These are phyloP conservation scores for Helotiales sp. DNA, from an alignment of 2,329 filamentous ascomycete genomes.

Conservation along the genomic window DNA sequence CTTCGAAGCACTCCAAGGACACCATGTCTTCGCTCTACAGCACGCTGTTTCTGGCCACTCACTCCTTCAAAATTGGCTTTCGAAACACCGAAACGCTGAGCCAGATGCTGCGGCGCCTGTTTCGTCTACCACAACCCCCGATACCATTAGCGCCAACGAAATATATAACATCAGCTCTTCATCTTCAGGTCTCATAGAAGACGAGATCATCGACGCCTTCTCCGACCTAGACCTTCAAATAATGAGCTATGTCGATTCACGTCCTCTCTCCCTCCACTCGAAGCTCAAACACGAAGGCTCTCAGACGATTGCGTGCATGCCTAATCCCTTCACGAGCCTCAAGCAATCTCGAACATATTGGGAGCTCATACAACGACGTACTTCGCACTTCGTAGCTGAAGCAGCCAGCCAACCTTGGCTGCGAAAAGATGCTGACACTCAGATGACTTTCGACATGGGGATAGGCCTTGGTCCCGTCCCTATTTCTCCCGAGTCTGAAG, in stretches of 20 bases:
- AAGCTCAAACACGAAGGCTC: constrained; percentile 10
- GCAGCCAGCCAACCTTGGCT: not conserved
- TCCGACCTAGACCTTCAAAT: constrained; percentile 16
- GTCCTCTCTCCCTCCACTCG: constrained; percentile 4
- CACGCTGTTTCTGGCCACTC: not conserved
- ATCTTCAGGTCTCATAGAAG: not conserved
- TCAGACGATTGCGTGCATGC: constrained; percentile 11
- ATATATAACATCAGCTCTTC: not conserved
- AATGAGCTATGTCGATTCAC: constrained; percentile 6
- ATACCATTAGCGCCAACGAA: not conserved
- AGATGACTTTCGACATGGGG: not conserved
- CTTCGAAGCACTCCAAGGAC: not conserved
- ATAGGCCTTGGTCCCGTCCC: not conserved
- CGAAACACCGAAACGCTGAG: not conserved
- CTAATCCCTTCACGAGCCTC: constrained; percentile 1
- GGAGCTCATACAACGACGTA: constrained; percentile 19
- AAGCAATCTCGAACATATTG: constrained; percentile 14
- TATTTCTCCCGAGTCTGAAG: not conserved
- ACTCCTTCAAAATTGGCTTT: not conserved
- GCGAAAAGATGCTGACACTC: not conserved
- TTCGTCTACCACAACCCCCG: not conserved
- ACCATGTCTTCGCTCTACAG: not conserved
- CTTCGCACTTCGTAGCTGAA: constrained; percentile 12
- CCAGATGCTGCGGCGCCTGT: not conserved
- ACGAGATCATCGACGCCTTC: constrained; percentile 15